These are phyloP conservation scores for Elsinoe necatrix DNA, from an alignment of 2,329 filamentous ascomycete genomes.

Conservation along the genomic window DNA sequence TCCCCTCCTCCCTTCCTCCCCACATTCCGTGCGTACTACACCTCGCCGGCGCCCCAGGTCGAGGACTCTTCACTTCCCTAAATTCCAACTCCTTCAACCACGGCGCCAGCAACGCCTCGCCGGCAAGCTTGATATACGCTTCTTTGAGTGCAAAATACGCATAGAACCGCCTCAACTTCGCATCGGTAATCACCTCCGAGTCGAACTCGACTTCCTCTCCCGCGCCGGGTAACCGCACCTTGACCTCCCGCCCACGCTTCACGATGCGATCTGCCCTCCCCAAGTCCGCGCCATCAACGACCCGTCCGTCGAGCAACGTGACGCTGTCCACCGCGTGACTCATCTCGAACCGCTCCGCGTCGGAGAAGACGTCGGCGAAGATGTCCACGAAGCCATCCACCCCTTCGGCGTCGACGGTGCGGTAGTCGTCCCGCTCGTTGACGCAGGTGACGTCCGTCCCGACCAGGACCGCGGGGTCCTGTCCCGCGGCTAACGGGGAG, in stretches of 20 bases:
- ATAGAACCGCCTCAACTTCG: conserved; percentile 63
- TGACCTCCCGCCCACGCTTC: conserved; percentile 32
- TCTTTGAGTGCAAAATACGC: conserved; percentile 72
- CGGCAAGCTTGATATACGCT: conserved; percentile 75
- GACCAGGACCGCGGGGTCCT: conserved; percentile 40
- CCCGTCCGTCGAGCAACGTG: conserved; percentile 38
- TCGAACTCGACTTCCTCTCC: conserved; percentile 32
- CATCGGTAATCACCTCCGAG: conserved; percentile 46
- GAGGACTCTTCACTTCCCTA: conserved; percentile 51
- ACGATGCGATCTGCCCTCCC: conserved; percentile 39
- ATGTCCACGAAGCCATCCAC: conserved; percentile 62
- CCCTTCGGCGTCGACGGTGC: conserved; percentile 50
- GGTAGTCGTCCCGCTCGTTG: conserved; percentile 58
- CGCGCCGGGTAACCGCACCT: conserved; percentile 27
- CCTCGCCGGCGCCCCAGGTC: conserved; percentile 33
- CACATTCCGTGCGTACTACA: conserved; percentile 38
- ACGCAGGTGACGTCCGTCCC: conserved; percentile 72
- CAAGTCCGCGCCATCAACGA: conserved; percentile 33
- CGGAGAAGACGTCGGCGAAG: conserved; percentile 61
- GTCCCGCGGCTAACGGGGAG: conserved; percentile 16
- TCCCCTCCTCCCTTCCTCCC: conserved; percentile 40
- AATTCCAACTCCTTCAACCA: conserved; percentile 69
- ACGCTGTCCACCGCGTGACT: conserved; percentile 44
- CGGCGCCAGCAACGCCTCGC: conserved; percentile 63
- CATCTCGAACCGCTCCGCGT: conserved; percentile 54